Base-by-base conservation (phyloP, 441 rosid genomes). In the Croton setiger region DNA sequence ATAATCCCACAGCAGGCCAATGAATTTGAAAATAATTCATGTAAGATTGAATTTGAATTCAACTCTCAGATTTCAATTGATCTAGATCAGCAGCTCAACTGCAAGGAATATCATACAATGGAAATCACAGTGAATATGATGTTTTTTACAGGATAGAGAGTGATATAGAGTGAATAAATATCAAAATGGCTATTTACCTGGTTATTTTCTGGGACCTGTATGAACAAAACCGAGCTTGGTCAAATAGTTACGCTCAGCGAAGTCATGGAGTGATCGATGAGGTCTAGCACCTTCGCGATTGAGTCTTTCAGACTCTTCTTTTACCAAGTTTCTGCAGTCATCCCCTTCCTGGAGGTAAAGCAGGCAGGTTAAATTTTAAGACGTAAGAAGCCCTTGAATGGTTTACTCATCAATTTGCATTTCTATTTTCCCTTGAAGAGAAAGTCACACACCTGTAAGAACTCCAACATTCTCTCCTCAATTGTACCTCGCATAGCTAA, bases 381-480 rank as follows among this genome's bases (percentile, higher is more conserved):
- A 37, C 1, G 5, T 27, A 3, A 33, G 15, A 18, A 49, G 10
- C 1, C 10, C 31, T 14, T 15, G 2, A 36, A 15, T 7, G 59
- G 21, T 69, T 48, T 37, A 41, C 14, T 41, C 56, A 33, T 23
- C 21, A 20, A n/a, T 31, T 17, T 20, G 39, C 53, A 13, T 21
- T 15, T 27, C 31, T 27, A 0, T 27, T 5, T 60, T 15, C 1
- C 0, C 36, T 37, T 20, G 27, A 13, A 4, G 23, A 36, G 9
- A 20, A 69, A 39, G 31, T 23, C 14, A 20, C 64, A 20, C 64
- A 95, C 98, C 93, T 86, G 84, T 63, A 94, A 81, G 81, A 92
- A 89, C 67, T 82, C 84, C 74, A 94, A 51, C 98, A 95, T 95
- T 77, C 88, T 97, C 80, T 92, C 95, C 82, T 95, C 98, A 54